These are phyloP conservation scores for Rhododendron ferrugineum DNA, from an alignment of 148 eudicot genomes.

Conservation along the genomic window DNA sequence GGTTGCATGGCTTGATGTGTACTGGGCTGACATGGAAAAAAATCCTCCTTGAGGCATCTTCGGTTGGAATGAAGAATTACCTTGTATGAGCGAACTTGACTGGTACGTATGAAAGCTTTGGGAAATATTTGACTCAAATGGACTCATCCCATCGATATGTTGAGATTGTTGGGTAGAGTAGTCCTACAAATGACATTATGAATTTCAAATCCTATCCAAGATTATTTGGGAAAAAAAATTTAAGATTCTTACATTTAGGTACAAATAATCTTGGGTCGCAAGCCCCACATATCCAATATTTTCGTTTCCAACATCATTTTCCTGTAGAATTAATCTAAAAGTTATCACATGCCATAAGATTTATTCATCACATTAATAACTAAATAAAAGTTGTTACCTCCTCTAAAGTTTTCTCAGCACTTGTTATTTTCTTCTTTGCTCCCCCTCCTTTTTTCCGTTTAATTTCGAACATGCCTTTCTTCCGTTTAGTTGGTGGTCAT, in stretches of 20 bases:
- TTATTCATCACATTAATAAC: neutral
- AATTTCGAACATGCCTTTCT: neutral
- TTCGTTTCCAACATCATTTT: neutral
- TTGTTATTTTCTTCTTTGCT: neutral
- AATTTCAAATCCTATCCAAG: neutral
- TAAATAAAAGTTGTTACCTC: neutral
- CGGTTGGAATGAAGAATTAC: too few species aligned
- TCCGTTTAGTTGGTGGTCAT: neutral
- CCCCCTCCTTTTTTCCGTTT: neutral
- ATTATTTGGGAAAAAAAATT: neutral
- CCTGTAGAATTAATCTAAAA: neutral
- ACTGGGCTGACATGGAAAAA: too few species aligned
- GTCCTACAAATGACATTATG: neutral
- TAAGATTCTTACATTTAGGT: neutral
- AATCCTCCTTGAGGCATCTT: too few species aligned
- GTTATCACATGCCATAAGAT: neutral
- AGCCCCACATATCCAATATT: neutral
- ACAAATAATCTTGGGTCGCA: neutral
- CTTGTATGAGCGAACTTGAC: too few species aligned
- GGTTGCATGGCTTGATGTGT: too few species aligned
- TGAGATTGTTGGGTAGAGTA: neutral
- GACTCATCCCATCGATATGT: neutral
- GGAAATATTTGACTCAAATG: too few species aligned
- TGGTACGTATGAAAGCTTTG: too few species aligned
- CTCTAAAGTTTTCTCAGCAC: neutral